Evolutionary conservation across 2,329 filamentous ascomycete genomes (phyloP).

Genomic region (Magnaporthiopsis rhizophila): DNA sequence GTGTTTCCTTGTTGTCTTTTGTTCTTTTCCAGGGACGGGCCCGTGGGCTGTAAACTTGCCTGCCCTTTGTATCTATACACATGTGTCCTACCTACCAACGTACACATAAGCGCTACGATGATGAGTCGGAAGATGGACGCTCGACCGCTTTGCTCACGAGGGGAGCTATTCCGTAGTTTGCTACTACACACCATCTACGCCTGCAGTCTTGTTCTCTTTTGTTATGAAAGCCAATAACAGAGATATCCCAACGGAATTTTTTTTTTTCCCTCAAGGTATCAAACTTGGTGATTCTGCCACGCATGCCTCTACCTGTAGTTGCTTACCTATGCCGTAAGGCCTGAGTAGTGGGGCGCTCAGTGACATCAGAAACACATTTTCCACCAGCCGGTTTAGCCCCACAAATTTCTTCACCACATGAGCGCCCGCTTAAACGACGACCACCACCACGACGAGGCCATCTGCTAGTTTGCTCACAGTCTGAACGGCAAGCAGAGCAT

Average conservation of each 20-base stretch:
- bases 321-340: background rate
- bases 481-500: background rate
- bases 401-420: conserved; percentile 2
- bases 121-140: background rate
- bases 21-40: background rate
- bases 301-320: no score
- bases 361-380: conserved; percentile 3
- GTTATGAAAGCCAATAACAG: background rate
- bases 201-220: conserved; percentile 1
- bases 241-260: background rate
- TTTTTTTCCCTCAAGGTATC: background rate
- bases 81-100: background rate
- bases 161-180: background rate
- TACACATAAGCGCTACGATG: background rate
- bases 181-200: background rate
- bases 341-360: background rate
- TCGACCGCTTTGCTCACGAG: background rate
- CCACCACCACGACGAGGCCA: background rate
- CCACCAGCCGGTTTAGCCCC: background rate
- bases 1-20: conserved; percentile 5
- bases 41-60: background rate
- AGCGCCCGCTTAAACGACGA: background rate
- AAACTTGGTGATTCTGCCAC: no score
- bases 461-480: background rate
- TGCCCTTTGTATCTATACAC: background rate